Evolutionary conservation across 163 green algal species (phyloP), one percentile per base, ranked within the genome.

Genomic region (Volvox carteri): DNA sequence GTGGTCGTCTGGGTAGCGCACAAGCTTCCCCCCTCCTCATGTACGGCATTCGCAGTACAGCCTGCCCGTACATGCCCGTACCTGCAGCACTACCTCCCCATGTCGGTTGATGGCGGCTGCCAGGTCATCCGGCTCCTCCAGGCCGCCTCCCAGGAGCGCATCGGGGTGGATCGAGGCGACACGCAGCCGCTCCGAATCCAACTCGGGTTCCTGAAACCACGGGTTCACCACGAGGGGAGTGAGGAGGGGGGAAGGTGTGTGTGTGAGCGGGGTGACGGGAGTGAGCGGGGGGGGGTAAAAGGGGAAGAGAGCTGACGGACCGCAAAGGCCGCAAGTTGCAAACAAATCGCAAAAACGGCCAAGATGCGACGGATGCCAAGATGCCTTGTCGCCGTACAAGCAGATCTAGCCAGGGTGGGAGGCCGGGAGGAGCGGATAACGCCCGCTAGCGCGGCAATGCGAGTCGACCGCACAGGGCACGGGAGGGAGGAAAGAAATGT

Each of bases 51-150:
- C n/a, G n/a, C n/a, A n/a, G n/a, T n/a, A n/a, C n/a, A n/a, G n/a
- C n/a, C n/a, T n/a, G n/a, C n/a, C n/a, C n/a, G n/a, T n/a, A n/a
- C n/a, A n/a, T n/a, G n/a, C n/a, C n/a, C 79, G 4, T 42, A 86
- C 79, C 79, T 86, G 62, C 65, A 93, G 76, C 19, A 93, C 90
- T n/a, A 93, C 81, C 42, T 86, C 79, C 28, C 86, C 90, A 46
- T 93, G 90, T 33, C 86, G 76, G 67, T 93, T 93, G 86, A 93
- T 91, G 86, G 89, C 86, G 7, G 67, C 67, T 0, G 87, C 90
- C 86, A 93, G 76, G 73, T 91, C 86, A 35, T 93, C 90, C 0
- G 60, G 60, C 4, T 86, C 79, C n/a, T 86, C 78, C 37, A 74
- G 50, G 30, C 77, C 33, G 44, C 9, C 19, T n/a, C 23, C 44